These are phyloP conservation scores for Aspergillus felis DNA, from an alignment of 2,329 filamentous ascomycete species.

Conservation along the genomic window DNA sequence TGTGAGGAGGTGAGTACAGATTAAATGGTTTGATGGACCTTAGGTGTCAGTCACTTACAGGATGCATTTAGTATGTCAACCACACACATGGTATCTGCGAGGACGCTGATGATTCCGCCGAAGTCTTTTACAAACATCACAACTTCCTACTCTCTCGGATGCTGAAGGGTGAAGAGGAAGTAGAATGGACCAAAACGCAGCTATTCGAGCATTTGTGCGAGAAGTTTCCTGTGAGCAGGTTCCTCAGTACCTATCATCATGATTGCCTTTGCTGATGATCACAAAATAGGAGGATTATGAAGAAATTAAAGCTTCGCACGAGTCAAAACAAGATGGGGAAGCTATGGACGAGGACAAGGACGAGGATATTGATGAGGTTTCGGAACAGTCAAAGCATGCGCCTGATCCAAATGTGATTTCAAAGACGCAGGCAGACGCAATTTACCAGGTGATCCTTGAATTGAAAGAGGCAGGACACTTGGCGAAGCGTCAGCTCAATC, in stretches of 20 bases:
- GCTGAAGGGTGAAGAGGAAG: conserved; percentile 42
- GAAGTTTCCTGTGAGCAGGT: conserved; percentile 36
- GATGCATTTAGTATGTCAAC: conserved; percentile 33
- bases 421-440: conserved; percentile 33
- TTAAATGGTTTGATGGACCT: not conserved
- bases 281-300: conserved; percentile 32
- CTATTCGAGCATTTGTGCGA: conserved; percentile 43
- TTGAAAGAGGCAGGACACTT: conserved; percentile 39
- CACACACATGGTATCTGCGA: conserved; percentile 41
- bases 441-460: conserved; percentile 36
- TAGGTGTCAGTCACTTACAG: not conserved
- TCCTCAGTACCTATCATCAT: not conserved
- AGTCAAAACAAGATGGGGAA: conserved; percentile 17
- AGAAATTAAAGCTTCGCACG: conserved; percentile 23
- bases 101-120: conserved; percentile 44
- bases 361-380: conserved; percentile 15
- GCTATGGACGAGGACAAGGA: conserved; percentile 14
- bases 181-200: conserved; percentile 43
- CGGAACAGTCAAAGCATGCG: conserved; percentile 18
- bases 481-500: conserved; percentile 38
- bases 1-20: conserved; percentile 36
- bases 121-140: conserved; percentile 44
- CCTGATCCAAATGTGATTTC: conserved; percentile 24
- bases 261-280: not conserved
- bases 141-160: conserved; percentile 46